Percentiles rank a stretch among this genome's conserved stretches.
Conservation (phyloP, 2,329 filamentous ascomycete genomes). For the Fusarium illudens region DNA sequence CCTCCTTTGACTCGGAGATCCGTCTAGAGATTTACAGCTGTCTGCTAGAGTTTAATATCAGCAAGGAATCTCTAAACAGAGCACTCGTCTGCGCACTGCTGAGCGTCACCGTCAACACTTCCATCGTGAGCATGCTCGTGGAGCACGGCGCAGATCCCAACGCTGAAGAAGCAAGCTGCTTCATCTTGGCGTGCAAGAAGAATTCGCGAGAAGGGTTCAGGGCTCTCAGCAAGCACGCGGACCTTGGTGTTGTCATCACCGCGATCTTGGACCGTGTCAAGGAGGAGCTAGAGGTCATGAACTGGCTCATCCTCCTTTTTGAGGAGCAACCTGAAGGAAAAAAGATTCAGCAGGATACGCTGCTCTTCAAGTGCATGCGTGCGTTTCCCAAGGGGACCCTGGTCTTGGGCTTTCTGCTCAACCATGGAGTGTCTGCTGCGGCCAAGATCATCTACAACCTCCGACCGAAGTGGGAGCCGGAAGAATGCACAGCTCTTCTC, state of each 20-base stretch:
- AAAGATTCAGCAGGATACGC: neutral
- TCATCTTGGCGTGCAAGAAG: neutral
- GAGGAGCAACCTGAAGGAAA: neutral
- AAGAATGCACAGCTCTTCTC: slow-evolving; percentile 1
- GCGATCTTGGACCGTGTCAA: neutral
- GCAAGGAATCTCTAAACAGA: neutral
- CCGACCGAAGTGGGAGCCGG: neutral
- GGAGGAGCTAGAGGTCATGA: neutral
- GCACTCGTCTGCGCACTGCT: neutral
- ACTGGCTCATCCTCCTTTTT: neutral
- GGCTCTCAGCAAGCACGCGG: slow-evolving; percentile 1
- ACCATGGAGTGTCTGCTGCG: neutral
- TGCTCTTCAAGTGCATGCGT: slow-evolving; percentile 16
- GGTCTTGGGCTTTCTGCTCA: neutral
- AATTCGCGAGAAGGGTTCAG: neutral
- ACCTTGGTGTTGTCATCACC: neutral
- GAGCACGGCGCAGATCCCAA: slow-evolving; percentile 14
- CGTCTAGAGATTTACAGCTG: slow-evolving; percentile 5
- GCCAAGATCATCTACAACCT: neutral
- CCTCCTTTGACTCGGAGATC: neutral
- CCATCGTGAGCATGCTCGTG: slow-evolving; percentile 4
- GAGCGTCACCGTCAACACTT: accelerated
- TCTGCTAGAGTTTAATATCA: neutral
- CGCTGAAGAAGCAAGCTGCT: slow-evolving; percentile 2
- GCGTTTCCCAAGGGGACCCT: neutral